These are phyloP conservation scores for Phytopythium ostracodes DNA, from an alignment of 352 stramenopile species.

Conservation along the genomic window DNA sequence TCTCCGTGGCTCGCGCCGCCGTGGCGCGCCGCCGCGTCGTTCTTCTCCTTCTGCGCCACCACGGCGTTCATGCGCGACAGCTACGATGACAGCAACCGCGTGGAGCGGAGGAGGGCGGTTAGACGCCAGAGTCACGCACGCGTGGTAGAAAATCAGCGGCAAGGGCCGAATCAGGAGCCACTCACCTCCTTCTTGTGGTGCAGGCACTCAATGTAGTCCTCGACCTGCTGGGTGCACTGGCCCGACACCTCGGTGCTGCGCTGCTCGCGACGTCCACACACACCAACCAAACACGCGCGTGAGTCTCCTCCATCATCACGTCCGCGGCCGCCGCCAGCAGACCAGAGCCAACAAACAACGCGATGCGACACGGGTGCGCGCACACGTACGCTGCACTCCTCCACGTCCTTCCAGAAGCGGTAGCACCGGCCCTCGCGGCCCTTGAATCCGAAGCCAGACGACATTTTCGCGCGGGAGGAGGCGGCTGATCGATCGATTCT, in stretches of 20 bases:
- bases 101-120: too few relatives aligned
- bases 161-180: neutral
- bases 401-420: conserved; percentile 92
- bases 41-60: conserved; percentile 71
- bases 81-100: conserved; percentile 16
- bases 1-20: conserved; percentile 19
- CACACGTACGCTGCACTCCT: conserved; percentile 92
- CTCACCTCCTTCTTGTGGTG: conserved; percentile 93
- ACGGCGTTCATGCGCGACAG: conserved; percentile 84
- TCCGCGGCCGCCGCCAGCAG: too few relatives aligned
- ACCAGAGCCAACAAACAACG: too few relatives aligned
- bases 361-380: neutral
- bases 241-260: conserved; percentile 80
- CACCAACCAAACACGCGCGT: neutral
- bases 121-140: too few relatives aligned
- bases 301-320: neutral
- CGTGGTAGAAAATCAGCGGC: neutral
- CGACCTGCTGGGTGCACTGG: conserved; percentile 81
- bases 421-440: conserved; percentile 91
- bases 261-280: conserved; percentile 23
- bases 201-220: conserved; percentile 96
- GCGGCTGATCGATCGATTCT: neutral
- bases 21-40: conserved; percentile 48
- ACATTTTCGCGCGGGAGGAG: conserved; percentile 56
- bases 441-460: conserved; percentile 93